These are phyloP conservation scores for Claviceps sorghi DNA, from an alignment of 2,329 filamentous ascomycete species.

Conservation along the genomic window DNA sequence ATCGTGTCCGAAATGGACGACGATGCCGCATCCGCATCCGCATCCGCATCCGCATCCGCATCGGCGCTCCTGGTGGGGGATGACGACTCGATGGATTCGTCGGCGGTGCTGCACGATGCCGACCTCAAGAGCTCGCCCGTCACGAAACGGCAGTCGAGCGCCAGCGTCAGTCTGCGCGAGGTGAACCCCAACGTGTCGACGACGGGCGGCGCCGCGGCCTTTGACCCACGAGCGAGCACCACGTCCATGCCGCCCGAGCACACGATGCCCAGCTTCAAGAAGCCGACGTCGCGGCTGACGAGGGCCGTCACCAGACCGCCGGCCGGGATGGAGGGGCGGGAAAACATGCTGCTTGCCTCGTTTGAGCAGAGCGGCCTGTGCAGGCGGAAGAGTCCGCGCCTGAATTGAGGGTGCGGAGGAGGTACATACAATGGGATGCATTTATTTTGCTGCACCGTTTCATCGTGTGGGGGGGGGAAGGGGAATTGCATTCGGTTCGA, in stretches of 20 bases:
- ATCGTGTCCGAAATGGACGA: constrained; percentile 29
- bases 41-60: background rate
- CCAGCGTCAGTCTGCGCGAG: constrained; percentile 36
- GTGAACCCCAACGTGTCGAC: constrained; percentile 36
- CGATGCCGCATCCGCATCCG: background rate
- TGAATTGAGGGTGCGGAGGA: constrained; percentile 17
- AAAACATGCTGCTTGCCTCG: constrained; percentile 34
- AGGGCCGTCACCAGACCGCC: constrained; percentile 18
- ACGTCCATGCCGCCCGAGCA: constrained; percentile 27
- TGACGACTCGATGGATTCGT: constrained; percentile 15
- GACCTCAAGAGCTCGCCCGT: constrained; percentile 15
- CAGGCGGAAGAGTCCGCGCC: constrained; percentile 40
- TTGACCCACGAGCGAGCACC: constrained; percentile 29
- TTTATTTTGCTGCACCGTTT: background rate
- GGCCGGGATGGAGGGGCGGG: constrained; percentile 29
- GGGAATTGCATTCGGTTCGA: no score
- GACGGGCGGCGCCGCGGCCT: constrained; percentile 15
- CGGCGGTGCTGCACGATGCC: constrained; percentile 19
- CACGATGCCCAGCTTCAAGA: constrained; percentile 34
- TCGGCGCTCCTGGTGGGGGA: background rate
- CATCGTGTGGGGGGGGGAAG: background rate
- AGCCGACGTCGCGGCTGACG: constrained; percentile 19
- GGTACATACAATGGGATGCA: background rate
- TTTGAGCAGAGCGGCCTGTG: constrained; percentile 31
- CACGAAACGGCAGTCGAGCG: constrained; percentile 5